Percentiles rank a stretch among this genome's conserved stretches.
phyloP scores from a whole-genome alignment of 306 rosid genomes.

The Fragaria vesca region DNA sequence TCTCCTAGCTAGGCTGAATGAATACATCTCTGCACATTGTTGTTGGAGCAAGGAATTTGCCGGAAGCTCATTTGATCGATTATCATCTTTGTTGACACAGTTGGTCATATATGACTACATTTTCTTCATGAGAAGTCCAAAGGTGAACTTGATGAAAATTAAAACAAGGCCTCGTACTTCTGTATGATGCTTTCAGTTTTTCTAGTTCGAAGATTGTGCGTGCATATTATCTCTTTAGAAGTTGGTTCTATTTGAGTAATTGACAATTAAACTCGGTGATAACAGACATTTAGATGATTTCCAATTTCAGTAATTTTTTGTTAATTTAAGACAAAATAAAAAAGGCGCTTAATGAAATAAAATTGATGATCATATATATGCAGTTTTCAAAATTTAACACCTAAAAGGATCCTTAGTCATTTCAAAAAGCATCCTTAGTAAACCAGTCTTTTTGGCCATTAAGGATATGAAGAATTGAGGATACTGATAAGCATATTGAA shows the following conservation, averaged over 20 bases:
- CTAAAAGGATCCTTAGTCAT: not conserved
- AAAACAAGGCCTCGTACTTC: not conserved
- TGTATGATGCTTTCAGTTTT: not conserved
- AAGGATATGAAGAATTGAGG: not conserved
- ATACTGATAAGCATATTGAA: not conserved
- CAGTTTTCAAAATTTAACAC: not conserved
- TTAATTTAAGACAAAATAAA: too few species aligned
- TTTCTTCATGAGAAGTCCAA: not conserved
- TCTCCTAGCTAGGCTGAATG: not conserved
- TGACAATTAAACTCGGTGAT: not conserved
- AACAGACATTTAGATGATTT: not conserved
- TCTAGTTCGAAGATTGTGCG: not conserved
- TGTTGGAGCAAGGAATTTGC: too few species aligned
- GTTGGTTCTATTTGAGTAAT: not conserved
- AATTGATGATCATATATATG: not conserved
- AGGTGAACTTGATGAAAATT: not conserved
- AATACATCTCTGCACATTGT: too few species aligned
- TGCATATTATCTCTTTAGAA: not conserved
- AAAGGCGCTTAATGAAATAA: too few species aligned
- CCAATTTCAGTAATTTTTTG: not conserved
- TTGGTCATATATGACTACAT: not conserved
- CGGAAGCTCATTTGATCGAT: not conserved
- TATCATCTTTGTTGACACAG: not conserved
- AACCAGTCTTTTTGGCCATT: not conserved
- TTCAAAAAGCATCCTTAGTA: not conserved